Percentiles rank a stretch among this genome's conserved stretches.
phyloP scores from a whole-genome alignment of 371 early-diverging fungal species.

The Apophysomyces variabilis region DNA sequence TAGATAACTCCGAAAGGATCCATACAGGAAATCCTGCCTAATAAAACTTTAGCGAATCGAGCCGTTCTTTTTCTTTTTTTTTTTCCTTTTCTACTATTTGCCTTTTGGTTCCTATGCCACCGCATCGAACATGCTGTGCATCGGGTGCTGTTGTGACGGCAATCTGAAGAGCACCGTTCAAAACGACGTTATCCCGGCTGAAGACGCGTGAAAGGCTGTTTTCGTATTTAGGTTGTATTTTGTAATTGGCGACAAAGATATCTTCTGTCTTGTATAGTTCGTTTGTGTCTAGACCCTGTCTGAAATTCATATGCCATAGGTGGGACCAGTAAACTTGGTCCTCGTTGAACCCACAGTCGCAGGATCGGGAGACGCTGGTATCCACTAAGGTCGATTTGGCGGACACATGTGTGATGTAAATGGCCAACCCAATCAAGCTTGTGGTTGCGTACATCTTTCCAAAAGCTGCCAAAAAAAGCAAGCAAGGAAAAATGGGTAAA shows the following conservation, averaged over 20 bases:
- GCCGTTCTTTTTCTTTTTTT: background rate
- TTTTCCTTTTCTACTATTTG: constrained; percentile 10
- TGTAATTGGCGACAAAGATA: constrained; percentile 26
- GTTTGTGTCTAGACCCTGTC: background rate
- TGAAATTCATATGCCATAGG: constrained; percentile 33
- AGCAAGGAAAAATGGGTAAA: no score
- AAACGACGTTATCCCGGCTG: constrained; percentile 18
- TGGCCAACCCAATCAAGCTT: background rate
- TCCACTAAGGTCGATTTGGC: constrained; percentile 1
- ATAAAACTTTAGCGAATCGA: background rate
- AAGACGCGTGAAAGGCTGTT: constrained; percentile 21
- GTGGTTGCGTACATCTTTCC: background rate
- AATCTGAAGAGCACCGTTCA: constrained; percentile 17
- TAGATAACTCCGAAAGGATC: constrained; percentile 29
- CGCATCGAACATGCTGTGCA: constrained; percentile 14
- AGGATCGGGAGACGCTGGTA: constrained; percentile 8
- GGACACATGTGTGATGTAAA: background rate
- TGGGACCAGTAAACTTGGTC: constrained; percentile 21
- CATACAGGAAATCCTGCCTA: constrained; percentile 31
- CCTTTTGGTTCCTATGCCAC: constrained; percentile 29
- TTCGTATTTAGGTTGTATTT: constrained; percentile 26
- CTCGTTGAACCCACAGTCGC: constrained; percentile 31
- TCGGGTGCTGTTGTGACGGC: constrained; percentile 17
- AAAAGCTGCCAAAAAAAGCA: background rate
- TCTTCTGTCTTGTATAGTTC: constrained; percentile 10